Base-by-base conservation (phyloP, 306 rosid genomes). In the Cucurbita pepo region DNA sequence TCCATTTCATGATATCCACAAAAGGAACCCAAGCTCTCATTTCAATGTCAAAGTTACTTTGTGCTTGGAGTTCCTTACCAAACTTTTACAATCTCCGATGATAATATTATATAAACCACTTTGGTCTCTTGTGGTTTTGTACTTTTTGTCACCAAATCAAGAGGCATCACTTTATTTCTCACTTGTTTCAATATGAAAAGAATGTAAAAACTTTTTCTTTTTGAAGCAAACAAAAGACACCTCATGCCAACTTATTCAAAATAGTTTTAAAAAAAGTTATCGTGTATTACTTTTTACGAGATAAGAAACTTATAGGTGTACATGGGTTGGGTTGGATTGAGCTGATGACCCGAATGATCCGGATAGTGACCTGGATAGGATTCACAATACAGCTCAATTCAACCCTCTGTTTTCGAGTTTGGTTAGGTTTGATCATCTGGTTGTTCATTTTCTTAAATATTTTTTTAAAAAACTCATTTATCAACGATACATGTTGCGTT, bases 111-210 rank as follows among this genome's bases (percentile, higher is more conserved):
- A 30, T 16, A 63, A 65, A 65, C 8, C 71, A 65, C 54, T 65
- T 65, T 65, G n/a, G 53, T 43, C 48, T 65, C 54, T 41, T 65
- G 18, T 69, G 74, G 34, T 69, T 69, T 48, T 50, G 59, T 69
- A 50, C 59, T 69, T 69, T 65, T 69, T 69, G 74, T 69, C 74
- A 69, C 74, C 74, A 69, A 50, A 69, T 69, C 74, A 69, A 48
- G 74, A 69, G 59, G 74, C 74, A 69, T 69, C 34, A 30, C 34
- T 30, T 30, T 30, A 2, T 30, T 44, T 21, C 72, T 44, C 72
- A 65, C 54, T 65, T 64, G 71, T 64, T 64, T 38, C 34, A 15
- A 63, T 8, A 1, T 7, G 2, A 61, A 62, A 2, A 25, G 25
- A 25, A 25, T 25, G 25, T 25, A 25, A 25, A 37, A 15, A 62